These are phyloP conservation scores for Lanzia echinophila DNA, from an alignment of 2,329 filamentous ascomycete species.

Conservation along the genomic window DNA sequence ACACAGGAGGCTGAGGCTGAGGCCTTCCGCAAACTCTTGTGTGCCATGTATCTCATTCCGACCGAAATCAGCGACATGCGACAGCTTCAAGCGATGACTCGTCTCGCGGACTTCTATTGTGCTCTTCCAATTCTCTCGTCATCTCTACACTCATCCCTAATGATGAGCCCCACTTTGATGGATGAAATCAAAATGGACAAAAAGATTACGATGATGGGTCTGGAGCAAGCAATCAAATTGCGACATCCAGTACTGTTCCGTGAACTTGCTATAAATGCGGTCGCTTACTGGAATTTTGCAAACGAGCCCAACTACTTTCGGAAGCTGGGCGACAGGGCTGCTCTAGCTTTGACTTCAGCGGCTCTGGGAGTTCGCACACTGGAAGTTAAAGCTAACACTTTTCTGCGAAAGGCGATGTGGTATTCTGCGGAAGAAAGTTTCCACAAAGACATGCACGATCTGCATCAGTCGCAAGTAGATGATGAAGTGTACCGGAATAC, in stretches of 20 bases:
- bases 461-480: no score
- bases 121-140: slow-evolving; percentile 6
- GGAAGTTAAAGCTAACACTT: not conserved
- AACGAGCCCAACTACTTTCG: not conserved
- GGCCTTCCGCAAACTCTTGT: slow-evolving; percentile 12
- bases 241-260: not conserved
- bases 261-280: not conserved
- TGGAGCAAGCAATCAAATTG: not conserved
- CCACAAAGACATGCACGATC: no score
- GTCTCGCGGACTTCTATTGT: slow-evolving; percentile 14
- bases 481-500: no score
- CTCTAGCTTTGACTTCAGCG: not conserved
- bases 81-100: slow-evolving; percentile 6
- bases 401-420: no score
- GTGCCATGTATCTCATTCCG: slow-evolving; percentile 12
- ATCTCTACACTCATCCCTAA: not conserved
- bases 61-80: slow-evolving; percentile 2
- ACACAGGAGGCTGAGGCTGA: no score
- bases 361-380: not conserved
- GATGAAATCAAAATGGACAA: no score
- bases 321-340: not conserved
- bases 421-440: no score
- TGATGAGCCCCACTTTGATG: not conserved
- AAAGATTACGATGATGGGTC: no score
- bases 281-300: not conserved